Percentiles rank a stretch among this genome's conserved stretches.
phyloP scores from a whole-genome alignment of 2,329 filamentous ascomycete genomes.

The Zalaria obscura region DNA sequence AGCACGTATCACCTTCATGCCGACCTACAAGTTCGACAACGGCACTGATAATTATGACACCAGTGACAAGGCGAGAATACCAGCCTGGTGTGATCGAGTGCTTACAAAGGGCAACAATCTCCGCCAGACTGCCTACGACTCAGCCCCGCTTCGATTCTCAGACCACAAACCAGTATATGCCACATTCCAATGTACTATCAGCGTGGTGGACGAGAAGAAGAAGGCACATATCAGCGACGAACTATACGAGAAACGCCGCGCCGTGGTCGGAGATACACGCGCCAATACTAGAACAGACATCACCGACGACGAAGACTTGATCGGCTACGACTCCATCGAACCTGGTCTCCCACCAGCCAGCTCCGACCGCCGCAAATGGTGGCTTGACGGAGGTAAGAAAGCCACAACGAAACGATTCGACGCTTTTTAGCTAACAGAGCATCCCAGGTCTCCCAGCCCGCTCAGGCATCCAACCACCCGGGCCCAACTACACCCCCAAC shows the following conservation, averaged over 20 bases:
- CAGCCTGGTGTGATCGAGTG: conserved; percentile 93
- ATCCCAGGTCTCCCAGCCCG: conserved; percentile 48
- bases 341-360: conserved; percentile 55
- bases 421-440: no score
- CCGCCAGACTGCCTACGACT: conserved; percentile 69
- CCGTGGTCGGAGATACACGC: conserved; percentile 50
- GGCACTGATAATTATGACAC: conserved; percentile 83
- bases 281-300: conserved; percentile 44
- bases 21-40: conserved; percentile 92
- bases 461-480: conserved; percentile 55
- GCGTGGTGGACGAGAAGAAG: conserved; percentile 58
- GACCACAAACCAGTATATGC: conserved; percentile 95
- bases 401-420: no score
- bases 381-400: conserved; percentile 39
- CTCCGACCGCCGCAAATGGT: conserved; percentile 50
- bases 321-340: conserved; percentile 71
- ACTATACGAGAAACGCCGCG: conserved; percentile 56
- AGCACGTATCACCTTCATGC: conserved; percentile 71
- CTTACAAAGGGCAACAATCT: conserved; percentile 74
- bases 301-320: conserved; percentile 62
- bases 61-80: conserved; percentile 87
- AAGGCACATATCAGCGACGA: conserved; percentile 60
- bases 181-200: conserved; percentile 72
- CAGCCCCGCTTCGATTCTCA: conserved; percentile 72
- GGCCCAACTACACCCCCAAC: conserved; percentile 51